Evolutionary conservation across 2,329 filamentous ascomycete genomes (phyloP), one percentile per base, ranked within the genome.

Genomic region (Fusarium coffeatum): DNA sequence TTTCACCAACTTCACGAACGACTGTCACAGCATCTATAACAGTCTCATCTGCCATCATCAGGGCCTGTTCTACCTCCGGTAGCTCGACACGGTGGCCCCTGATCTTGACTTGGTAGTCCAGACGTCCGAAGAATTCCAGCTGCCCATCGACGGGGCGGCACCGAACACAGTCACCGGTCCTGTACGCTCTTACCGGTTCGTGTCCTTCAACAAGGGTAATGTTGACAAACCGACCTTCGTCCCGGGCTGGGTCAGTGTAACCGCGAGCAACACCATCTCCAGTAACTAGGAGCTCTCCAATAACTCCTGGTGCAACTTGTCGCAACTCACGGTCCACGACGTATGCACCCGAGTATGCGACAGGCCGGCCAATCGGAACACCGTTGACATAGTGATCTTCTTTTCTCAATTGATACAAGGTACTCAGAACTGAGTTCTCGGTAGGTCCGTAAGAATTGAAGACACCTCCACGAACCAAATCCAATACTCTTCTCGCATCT

Each of bases 81-180:
- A 74, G 55, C 55, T 80, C 78, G 27, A 79, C 53, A 5, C 78
- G 74, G 11, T 79, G 71, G 12, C 77, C 77, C 22, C 76, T 71
- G 12, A 79, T 66, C 58, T 79, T 79, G 50, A 77, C 62, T 30
- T 53, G 49, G 23, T 40, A 25, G 23, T 79, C 76, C 4, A 74
- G 71, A 15, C 77, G 73, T 2, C 74, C 74, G 3, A 78, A 60
- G 50, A 76, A 77, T 22, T 53, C 49, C 12, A 53, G 23, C n/a
- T 42, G 49, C 2, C 72, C 71, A 48, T 77, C 74, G 1, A 16
- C 22, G 0, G 66, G 67, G 10, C 49, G 34, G 34, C 62, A 72
- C 2, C 76, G 72, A 12, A 66, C 74, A 27, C 57, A 56, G 27
- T 79, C 77, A 3, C 77, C 77, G 0, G 76, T 79, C 5, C 51